Evolutionary conservation across 495 filamentous ascomycete genomes (phyloP).

Genomic region (Podospora fimiseda): DNA sequence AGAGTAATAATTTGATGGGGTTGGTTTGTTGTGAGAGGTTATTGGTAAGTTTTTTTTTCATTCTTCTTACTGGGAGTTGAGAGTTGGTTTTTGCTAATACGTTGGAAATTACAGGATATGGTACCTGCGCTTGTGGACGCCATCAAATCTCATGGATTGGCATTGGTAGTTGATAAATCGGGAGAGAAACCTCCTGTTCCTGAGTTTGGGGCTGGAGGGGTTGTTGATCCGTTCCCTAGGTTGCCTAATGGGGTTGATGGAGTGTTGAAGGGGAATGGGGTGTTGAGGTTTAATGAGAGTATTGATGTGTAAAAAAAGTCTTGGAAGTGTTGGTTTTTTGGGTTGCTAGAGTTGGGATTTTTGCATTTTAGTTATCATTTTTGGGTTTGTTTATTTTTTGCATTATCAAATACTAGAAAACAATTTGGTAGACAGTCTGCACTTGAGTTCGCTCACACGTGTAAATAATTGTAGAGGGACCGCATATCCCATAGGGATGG

Average conservation of each 20-base stretch:
- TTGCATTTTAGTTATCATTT: too few relatives aligned
- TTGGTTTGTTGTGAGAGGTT: slow-evolving; percentile 81
- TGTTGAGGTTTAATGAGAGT: slow-evolving; percentile 85
- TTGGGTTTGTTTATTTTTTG: too few relatives aligned
- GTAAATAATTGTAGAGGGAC: too few relatives aligned
- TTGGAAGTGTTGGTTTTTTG: too few relatives aligned
- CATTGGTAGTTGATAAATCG: slow-evolving; percentile 85
- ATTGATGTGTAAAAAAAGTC: slow-evolving; percentile 91
- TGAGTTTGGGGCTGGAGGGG: slow-evolving; percentile 8
- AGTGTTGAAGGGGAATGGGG: slow-evolving; percentile 72
- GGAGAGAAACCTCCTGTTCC: slow-evolving; percentile 22
- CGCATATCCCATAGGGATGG: too few relatives aligned
- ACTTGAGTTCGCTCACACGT: too few relatives aligned
- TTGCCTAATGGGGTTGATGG: slow-evolving; percentile 72
- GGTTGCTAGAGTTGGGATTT: too few relatives aligned
- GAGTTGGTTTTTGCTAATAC: not conserved
- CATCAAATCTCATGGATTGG: slow-evolving; percentile 88
- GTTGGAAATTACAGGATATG: slow-evolving; percentile 85
- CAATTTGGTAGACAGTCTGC: too few relatives aligned
- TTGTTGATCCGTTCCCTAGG: slow-evolving; percentile 39
- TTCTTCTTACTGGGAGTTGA: not conserved
- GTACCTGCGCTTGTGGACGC: slow-evolving; percentile 86
- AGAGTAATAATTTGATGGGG: slow-evolving; percentile 97
- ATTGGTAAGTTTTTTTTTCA: slow-evolving; percentile 53
- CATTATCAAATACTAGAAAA: too few relatives aligned